A percentile compares a stretch with the other conserved stretches of the same genome.
These are phyloP conservation scores for Colletotrichum karsti DNA, from an alignment of 2,329 filamentous ascomycete species.

Conservation along the genomic window DNA sequence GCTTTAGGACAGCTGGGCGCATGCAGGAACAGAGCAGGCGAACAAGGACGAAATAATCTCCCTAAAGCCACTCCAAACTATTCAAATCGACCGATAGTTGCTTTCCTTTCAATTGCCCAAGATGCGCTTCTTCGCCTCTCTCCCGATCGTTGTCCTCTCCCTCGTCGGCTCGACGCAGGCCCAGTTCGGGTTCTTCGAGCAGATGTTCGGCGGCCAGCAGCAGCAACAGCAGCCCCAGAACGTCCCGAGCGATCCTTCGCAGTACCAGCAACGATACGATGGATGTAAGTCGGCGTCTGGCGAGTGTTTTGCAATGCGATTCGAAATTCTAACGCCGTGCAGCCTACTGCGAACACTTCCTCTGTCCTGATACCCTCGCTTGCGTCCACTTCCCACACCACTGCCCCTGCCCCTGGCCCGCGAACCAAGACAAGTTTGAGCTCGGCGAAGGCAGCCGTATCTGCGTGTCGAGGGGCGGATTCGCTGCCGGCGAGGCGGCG, in stretches of 20 bases:
- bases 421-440: conserved; percentile 81
- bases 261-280: conserved; percentile 79
- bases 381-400: conserved; percentile 98
- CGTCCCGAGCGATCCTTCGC: conserved; percentile 81
- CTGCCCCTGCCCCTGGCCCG: conserved; percentile 88
- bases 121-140: conserved; percentile 40
- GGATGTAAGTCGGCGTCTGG: conserved; percentile 58
- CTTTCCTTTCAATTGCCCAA: conserved; percentile 32
- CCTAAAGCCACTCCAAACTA: not conserved
- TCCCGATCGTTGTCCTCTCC: conserved; percentile 60
- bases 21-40: not conserved
- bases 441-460: conserved; percentile 75
- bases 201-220: conserved; percentile 82
- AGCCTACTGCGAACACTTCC: conserved; percentile 92
- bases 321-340: not conserved
- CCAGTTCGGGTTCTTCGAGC: conserved; percentile 97
- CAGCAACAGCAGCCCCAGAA: conserved; percentile 68
- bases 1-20: conserved; percentile 25
- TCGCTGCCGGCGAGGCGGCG: conserved; percentile 74
- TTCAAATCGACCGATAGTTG: not conserved
- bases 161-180: conserved; percentile 71
- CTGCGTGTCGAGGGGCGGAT: conserved; percentile 80
- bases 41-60: too few species aligned
- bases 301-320: not conserved
- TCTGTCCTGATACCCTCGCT: conserved; percentile 92